Evolutionary conservation across 2,329 filamentous ascomycete species (phyloP), one percentile per base, ranked within the genome.

Genomic region (Ascochyta fabae): DNA sequence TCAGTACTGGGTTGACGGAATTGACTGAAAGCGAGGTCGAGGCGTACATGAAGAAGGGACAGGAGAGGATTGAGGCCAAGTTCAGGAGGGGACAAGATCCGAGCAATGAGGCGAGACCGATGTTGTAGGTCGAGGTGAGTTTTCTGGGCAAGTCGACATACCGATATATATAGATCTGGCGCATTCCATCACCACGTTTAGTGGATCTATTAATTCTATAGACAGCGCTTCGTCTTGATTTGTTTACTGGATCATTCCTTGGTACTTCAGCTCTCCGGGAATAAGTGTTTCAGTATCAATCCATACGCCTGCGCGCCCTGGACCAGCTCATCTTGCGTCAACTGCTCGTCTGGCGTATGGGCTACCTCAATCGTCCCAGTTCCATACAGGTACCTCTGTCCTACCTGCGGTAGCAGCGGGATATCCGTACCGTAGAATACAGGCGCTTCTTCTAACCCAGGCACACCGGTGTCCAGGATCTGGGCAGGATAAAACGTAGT

Each of bases 11-110:
- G 4, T 53, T 76, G 59, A 71, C 60, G 15, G 48, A 60, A 7
- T 62, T 77, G 51, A 67, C 16, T 4, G 74, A 76, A 42, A 71
- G 69, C 27, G 52, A 75, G 54, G 73, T 70, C 1, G 48, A 50
- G 22, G 60, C 31, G 45, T 61, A 64, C 39, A 77, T 77, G 74
- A 40, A 8, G 27, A 62, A 64, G 52, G 68, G 63, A 0, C 54
- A 47, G 48, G 56, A 66, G 38, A 60, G 63, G 56, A 69, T 70
- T 38, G 61, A 65, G 45, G 48, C 33, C 16, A 65, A 60, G 55
- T 61, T 65, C n/a, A 60, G 27, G 35, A 65, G 27, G 53, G 60
- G 65, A 2, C 41, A 36, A 36, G 63, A 61, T 61, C 52, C 53
- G 13, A 56, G 53, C 29, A 45, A 48, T 22, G 66, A 70, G 43